Percentiles rank a stretch among this genome's conserved stretches.
phyloP scores from a whole-genome alignment of 1,139 yeast species.

The Lodderomyces jiufengensis region DNA sequence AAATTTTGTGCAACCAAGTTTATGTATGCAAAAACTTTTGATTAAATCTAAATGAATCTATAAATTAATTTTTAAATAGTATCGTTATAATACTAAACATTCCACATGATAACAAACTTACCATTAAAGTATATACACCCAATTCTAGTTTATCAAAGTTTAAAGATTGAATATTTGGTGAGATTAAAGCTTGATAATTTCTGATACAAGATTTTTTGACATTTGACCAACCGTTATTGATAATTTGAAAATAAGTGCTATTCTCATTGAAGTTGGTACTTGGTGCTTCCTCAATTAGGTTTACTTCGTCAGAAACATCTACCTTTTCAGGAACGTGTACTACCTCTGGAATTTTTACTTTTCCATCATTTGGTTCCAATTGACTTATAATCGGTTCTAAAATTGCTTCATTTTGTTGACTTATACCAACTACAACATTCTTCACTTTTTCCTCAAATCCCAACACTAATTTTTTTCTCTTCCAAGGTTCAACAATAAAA shows the following conservation, averaged over 20 bases:
- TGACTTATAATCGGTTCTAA: constrained; percentile 14
- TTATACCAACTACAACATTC: constrained; percentile 41
- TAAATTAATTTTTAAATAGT: constrained; percentile 8
- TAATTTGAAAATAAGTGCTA: constrained; percentile 3
- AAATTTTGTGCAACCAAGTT: too few relatives aligned
- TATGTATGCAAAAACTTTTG: too few relatives aligned
- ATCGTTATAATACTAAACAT: constrained; percentile 22
- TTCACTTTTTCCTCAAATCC: constrained; percentile 81
- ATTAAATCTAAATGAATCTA: background rate
- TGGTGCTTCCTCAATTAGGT: background rate
- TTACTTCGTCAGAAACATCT: too few relatives aligned
- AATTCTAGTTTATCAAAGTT: constrained; percentile 25
- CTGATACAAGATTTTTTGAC: constrained; percentile 13
- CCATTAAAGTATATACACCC: constrained; percentile 18
- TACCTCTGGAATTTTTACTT: constrained; percentile 2
- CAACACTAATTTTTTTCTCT: constrained; percentile 71
- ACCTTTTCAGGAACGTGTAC: background rate
- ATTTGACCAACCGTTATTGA: constrained; percentile 17
- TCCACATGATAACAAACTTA: constrained; percentile 21
- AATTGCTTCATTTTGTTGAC: constrained; percentile 13
- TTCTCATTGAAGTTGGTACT: background rate
- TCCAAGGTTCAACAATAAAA: constrained; percentile 91
- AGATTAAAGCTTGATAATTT: constrained; percentile 19
- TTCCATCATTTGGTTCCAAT: constrained; percentile 10
- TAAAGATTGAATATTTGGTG: constrained; percentile 17